A percentile compares a stretch with the other conserved stretches of the same genome.
Evolutionary conservation across 2,329 filamentous ascomycete genomes (phyloP).

Genomic region (Calonectria fujianensis): DNA sequence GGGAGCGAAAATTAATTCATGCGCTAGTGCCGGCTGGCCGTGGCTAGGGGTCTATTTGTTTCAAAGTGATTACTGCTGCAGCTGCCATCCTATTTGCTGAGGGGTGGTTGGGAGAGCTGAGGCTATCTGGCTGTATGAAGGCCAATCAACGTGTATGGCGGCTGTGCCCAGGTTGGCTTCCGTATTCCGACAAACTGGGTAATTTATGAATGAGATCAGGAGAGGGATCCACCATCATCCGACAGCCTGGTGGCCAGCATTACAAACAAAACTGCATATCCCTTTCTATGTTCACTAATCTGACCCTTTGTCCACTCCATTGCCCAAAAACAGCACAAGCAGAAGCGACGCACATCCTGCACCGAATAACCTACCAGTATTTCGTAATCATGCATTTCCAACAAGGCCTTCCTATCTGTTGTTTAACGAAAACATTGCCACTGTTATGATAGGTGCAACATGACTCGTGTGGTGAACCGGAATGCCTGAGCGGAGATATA

Average conservation of each 20-base stretch:
- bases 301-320: too few species aligned
- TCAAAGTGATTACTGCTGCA: neutral
- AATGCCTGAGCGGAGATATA: too few species aligned
- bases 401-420: too few species aligned
- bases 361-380: too few species aligned
- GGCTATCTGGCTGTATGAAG: neutral
- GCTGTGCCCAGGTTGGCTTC: neutral
- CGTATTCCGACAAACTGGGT: neutral
- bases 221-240: neutral
- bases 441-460: neutral
- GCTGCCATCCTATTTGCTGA: neutral
- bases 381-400: too few species aligned
- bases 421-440: neutral
- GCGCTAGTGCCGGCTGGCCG: neutral
- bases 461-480: neutral
- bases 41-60: neutral
- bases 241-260: neutral
- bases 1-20: neutral
- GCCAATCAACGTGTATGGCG: neutral
- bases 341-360: too few species aligned
- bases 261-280: too few species aligned
- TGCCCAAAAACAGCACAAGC: too few species aligned
- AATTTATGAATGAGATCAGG: neutral
- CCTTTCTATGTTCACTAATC: too few species aligned
- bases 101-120: neutral